Evolutionary conservation across 768 basidiomycete species (phyloP), one percentile per base, ranked within the genome.

Genomic region (Zangia roseola): DNA sequence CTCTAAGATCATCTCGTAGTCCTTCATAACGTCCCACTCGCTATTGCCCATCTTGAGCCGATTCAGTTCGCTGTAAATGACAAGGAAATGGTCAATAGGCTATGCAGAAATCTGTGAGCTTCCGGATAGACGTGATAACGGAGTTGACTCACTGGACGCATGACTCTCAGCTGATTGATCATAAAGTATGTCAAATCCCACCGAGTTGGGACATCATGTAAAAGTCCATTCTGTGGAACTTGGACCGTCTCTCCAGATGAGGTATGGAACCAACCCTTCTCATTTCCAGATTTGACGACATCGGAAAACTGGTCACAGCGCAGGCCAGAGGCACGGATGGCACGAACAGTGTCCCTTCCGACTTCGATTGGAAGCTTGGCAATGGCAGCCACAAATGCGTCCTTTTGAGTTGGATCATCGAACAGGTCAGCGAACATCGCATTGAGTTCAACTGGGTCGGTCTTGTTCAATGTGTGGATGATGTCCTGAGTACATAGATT

Each of bases 141-240:
- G 6, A 17, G 16, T n/a, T n/a, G 17, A 36, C 35, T 9, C 20
- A 42, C 40, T n/a, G 19, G 28, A 13, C 28, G 19, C 4, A 54
- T n/a, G 36, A 23, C 35, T 14, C 34, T 0, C 1, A 55, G 33
- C 4, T 26, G 6, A 33, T 57, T 37, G 2, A 75, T 50, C 71
- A 76, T 74, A 41, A 72, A 58, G 34, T 55, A 71, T 0, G 66
- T 71, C 6, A 65, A 71, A 37, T 74, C 72, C 74, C 72, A 75
- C 0, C 63, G 50, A 0, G 72, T 74, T 3, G 46, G 20, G 1
- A 76, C 68, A 49, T 78, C 69, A 3, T 66, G 59, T 10, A 55
- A 21, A 10, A 52, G 40, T 41, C 40, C 24, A 4, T 47, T 16
- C 23, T 30, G 12, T 20, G 50, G 54, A 9, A 55, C 19, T 5